Conservation (phyloP, 1,139 yeast species). For the Kodamaea sp. region DNA sequence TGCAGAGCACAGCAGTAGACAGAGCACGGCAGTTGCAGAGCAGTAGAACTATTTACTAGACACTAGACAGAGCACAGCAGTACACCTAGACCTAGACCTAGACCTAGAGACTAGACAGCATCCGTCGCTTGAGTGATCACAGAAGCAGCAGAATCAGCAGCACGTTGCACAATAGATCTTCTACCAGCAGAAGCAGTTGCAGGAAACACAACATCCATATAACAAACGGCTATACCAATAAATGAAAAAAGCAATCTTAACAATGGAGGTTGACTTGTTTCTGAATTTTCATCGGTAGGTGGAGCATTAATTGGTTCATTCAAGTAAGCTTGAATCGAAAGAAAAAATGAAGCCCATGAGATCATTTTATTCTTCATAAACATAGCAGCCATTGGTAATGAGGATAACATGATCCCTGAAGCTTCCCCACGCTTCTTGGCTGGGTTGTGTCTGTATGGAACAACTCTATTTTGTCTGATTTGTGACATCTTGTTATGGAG, state of each 20-base stretch:
- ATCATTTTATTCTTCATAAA: constrained; percentile 51
- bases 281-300: constrained; percentile 18
- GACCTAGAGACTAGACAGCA: too few species aligned
- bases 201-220: constrained; percentile 48
- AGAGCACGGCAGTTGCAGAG: too few species aligned
- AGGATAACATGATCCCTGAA: constrained; percentile 48
- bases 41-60: too few species aligned
- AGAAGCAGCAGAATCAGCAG: constrained; percentile 5
- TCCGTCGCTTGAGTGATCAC: too few species aligned
- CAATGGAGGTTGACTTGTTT: constrained; percentile 39
- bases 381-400: constrained; percentile 71
- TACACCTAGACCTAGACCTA: too few species aligned
- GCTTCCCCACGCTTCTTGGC: constrained; percentile 48
- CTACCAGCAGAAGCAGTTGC: constrained; percentile 27
- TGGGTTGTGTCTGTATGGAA: constrained; percentile 48
- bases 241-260: constrained; percentile 46
- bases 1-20: too few species aligned
- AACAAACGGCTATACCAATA: constrained; percentile 48
- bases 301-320: constrained; percentile 43
- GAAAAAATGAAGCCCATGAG: constrained; percentile 55
- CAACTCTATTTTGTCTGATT: constrained; percentile 36
- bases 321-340: constrained; percentile 48
- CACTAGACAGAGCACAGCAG: too few species aligned
- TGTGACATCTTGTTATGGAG: constrained; percentile 22
- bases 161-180: constrained; percentile 10